Evolutionary conservation across 306 rosid species (phyloP), one percentile per base, ranked within the genome.

Genomic region (Potentilla sterilis): DNA sequence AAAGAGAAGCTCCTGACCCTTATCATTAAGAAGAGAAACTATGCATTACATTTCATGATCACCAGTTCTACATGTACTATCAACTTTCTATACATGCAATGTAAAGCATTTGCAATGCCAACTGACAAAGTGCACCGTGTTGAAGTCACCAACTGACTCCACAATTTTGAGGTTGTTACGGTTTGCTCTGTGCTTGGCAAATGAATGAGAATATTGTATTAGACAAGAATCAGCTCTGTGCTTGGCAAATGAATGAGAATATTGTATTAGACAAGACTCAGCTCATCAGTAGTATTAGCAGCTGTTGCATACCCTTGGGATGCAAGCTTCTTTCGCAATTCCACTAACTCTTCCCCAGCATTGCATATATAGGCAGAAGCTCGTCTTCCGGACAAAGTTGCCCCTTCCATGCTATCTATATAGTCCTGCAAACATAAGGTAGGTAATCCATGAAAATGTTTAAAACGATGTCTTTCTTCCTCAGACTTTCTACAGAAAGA

Each of bases 381-480:
- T 86, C 89, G 97, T 77, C 99, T 88, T 19, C 99, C 97, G 0
- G 99, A 92, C 80, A 95, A 83, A 41, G 99, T 95, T 84, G 99
- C 99, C 24, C 99, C 99, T 88, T 95, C 97, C 97, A 95, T 95
- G 86, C 99, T 95, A 82, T 95, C 99, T 83, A 92, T 92, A 87
- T 95, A 95, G 85, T 95, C 99, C 99, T 95, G 93, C 40, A 77
- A 48, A 65, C 61, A 63, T 42, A 68, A 44, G 37, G 43, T 22
- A 13, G 11, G 7, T n/a, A n/a, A n/a, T n/a, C n/a, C 61, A 70
- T 43, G 43, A 19, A 32, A 13, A 13, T 6, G 38, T 66, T 46
- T 58, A 57, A 72, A 74, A 24, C 51, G 9, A 11, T 59, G 15
- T 47, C 42, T 37, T 47, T 43, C 58, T 15, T 10, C 44, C 51